Evolutionary conservation across 768 basidiomycete species (phyloP).

Genomic region (Erythrobasidium yunnanense): DNA sequence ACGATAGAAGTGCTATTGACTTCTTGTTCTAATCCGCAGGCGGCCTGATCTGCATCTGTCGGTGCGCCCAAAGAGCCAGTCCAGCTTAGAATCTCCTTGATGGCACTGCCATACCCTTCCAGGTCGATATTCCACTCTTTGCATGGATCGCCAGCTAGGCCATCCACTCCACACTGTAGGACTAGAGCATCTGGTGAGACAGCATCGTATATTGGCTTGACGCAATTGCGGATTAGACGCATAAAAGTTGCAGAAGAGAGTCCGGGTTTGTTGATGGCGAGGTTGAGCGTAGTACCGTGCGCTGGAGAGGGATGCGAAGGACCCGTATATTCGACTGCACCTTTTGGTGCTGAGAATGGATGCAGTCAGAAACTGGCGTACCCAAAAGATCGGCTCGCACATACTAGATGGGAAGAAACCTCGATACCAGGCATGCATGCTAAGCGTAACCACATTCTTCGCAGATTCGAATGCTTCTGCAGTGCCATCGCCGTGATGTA

Average conservation of each 20-base stretch:
- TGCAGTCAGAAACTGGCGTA: no score
- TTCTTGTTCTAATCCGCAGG: not conserved
- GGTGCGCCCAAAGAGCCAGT: constrained; percentile 48
- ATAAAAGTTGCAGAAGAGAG: constrained; percentile 56
- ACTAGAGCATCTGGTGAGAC: constrained; percentile 69
- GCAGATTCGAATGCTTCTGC: constrained; percentile 42
- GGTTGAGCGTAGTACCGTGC: constrained; percentile 58
- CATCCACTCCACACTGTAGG: constrained; percentile 78
- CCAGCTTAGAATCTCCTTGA: constrained; percentile 66
- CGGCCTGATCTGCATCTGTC: constrained; percentile 1
- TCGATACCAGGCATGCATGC: constrained; percentile 68
- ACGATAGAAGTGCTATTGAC: not conserved
- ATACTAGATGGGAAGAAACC: constrained; percentile 68
- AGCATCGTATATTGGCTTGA: constrained; percentile 53
- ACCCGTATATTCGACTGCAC: constrained; percentile 33
- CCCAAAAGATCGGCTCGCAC: constrained; percentile 25
- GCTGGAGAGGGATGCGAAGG: constrained; percentile 45
- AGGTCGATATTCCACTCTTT: constrained; percentile 54
- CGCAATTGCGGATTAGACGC: constrained; percentile 51
- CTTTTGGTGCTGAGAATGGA: constrained; percentile 8
- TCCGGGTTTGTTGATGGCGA: constrained; percentile 60
- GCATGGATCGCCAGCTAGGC: constrained; percentile 71
- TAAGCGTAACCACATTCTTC: constrained; percentile 51
- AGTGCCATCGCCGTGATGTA: constrained; percentile 72
- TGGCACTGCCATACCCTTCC: constrained; percentile 43